These are phyloP conservation scores for Beauveria brongniartii DNA, from an alignment of 2,329 filamentous ascomycete genomes.

Conservation along the genomic window DNA sequence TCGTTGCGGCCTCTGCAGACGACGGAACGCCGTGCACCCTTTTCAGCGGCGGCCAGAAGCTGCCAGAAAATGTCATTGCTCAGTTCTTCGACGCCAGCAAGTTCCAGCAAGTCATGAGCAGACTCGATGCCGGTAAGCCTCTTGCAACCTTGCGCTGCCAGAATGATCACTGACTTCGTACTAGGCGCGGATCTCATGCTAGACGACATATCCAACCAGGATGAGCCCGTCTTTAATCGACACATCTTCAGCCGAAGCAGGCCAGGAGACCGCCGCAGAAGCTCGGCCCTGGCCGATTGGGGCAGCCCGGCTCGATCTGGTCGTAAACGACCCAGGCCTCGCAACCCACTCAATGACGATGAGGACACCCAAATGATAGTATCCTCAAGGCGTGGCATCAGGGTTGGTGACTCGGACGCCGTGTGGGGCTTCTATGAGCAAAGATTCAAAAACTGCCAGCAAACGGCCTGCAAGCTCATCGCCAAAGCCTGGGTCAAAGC, in stretches of 20 bases:
- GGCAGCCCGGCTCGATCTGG: conserved; percentile 21
- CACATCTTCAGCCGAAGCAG: conserved; percentile 20
- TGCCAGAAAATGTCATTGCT: conserved; percentile 30
- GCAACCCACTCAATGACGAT: conserved; percentile 32
- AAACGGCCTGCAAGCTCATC: conserved; percentile 63
- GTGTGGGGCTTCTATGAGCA: conserved; percentile 54
- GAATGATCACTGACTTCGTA: neutral
- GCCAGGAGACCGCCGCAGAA: conserved; percentile 23
- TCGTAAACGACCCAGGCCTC: conserved; percentile 24
- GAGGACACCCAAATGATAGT: conserved; percentile 33
- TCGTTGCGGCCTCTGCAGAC: conserved; percentile 42
- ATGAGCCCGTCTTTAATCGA: conserved; percentile 19
- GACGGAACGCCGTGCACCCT: conserved; percentile 39
- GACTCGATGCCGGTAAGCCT: conserved; percentile 28
- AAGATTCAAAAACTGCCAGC: conserved; percentile 59
- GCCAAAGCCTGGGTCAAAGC: conserved; percentile 70
- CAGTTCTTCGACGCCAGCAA: conserved; percentile 39
- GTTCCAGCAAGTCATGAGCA: conserved; percentile 32
- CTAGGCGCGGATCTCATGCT: conserved; percentile 26
- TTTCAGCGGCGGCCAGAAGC: conserved; percentile 32
- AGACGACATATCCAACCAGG: conserved; percentile 24
- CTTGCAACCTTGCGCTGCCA: neutral
- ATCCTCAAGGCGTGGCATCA: conserved; percentile 36
- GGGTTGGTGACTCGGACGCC: conserved; percentile 44
- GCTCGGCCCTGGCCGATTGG: conserved; percentile 26